Conservation (phyloP, 768 basidiomycete genomes). For the Mycena chlorophos region DNA sequence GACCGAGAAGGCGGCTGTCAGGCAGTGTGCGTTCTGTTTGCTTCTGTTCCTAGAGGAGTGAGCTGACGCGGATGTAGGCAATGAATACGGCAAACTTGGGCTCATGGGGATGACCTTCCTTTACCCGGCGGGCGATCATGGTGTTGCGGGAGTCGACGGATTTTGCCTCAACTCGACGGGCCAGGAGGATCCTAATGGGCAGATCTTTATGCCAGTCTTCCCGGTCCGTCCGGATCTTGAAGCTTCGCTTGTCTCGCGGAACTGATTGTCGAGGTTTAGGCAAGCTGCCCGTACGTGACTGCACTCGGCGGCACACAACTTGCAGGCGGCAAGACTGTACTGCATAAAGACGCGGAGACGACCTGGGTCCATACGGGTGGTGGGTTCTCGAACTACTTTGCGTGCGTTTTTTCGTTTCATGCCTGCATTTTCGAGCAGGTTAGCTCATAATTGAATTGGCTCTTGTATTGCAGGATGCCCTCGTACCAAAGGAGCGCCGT, state of each 20-base stretch:
- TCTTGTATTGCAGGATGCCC: slow-evolving; percentile 35
- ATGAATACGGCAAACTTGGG: slow-evolving; percentile 33
- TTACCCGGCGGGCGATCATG: slow-evolving; percentile 38
- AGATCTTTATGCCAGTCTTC: slow-evolving; percentile 28
- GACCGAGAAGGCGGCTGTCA: background rate
- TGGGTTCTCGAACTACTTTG: slow-evolving; percentile 49
- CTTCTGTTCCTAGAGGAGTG: background rate
- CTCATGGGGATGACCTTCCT: slow-evolving; percentile 38
- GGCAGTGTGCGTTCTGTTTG: slow-evolving; percentile 36
- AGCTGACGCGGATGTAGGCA: background rate
- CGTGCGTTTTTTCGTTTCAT: slow-evolving; percentile 25
- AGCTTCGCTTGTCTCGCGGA: background rate
- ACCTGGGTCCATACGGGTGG: slow-evolving; percentile 51
- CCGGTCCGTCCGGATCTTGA: slow-evolving; percentile 1
- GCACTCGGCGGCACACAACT: slow-evolving; percentile 55
- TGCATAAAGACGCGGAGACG: slow-evolving; percentile 48
- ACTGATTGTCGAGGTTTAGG: slow-evolving; percentile 21
- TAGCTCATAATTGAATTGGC: slow-evolving; percentile 21
- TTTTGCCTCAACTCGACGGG: slow-evolving; percentile 26
- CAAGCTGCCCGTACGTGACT: slow-evolving; percentile 52
- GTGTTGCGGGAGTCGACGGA: slow-evolving; percentile 37
- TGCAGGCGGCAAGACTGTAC: slow-evolving; percentile 42
- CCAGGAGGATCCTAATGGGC: slow-evolving; percentile 17
- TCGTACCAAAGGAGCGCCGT: slow-evolving; percentile 48
- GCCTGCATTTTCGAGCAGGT: background rate